Base-by-base conservation (phyloP, 139 green algal genomes). In the Micractinium conductrix region DNA sequence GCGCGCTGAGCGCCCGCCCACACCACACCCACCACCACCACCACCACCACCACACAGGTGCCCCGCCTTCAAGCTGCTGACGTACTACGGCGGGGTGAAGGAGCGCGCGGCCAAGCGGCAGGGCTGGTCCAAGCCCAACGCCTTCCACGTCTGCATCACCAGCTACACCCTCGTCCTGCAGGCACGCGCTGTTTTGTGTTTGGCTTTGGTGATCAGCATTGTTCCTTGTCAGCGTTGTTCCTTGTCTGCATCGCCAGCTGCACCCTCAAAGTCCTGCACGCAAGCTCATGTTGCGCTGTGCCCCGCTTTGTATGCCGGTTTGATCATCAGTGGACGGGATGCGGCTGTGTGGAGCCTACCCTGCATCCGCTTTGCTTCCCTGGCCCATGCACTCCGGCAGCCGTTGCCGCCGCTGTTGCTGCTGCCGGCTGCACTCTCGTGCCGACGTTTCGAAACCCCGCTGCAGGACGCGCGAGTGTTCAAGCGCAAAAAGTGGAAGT, bases 101-200 rank as follows among this genome's bases (percentile, higher is more conserved):
- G 96, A 99, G 92, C 93, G 97, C 65, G 96, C 96, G 89, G 78
- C 88, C 72, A 99, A 99, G 93, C 92, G 97, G 37, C 91, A 97
- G 85, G 97, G 97, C 58, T 99, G 97, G 97, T 95, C 88, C 89
- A 99, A 99, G 91, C 93, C 94, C 74, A 98, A 98, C 86, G 93
- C 94, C 38, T 99, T 99, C 93, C 97, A 99, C 89, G 94, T 99
- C 43, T 99, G 96, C 92, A 99, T 99, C 92, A 99, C 97, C 50
- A 95, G 90, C 55, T 99, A 99, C 93, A 98, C 95, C 26, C 90
- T 99, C 8, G 92, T 97, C 24, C 90, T 99, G 70, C 94, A 97
- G 91, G 93, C 94, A 76, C 7, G 80, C 14, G 37, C 80, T 55
- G 60, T 28, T 37, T 69, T 62, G 10, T 16, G 24, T 22, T 62